A percentile compares a stretch with the other conserved stretches of the same genome.
Conservation (phyloP, 257 asterid species). For the Fraxinus pennsylvanica region DNA sequence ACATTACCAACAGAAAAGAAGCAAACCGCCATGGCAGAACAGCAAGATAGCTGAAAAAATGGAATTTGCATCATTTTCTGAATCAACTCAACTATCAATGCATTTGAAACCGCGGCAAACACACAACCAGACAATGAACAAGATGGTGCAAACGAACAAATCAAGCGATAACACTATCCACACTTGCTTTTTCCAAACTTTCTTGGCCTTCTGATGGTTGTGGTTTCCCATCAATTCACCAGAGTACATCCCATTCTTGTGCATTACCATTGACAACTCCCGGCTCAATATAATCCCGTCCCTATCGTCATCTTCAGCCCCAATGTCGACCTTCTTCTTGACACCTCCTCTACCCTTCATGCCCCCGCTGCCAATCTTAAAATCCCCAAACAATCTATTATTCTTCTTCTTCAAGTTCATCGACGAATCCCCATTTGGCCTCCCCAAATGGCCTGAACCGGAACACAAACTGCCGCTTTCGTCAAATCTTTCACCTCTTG, state of each 20-base stretch:
- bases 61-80: background rate
- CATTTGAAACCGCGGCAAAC: constrained; percentile 36
- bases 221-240: too few species aligned
- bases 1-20: background rate
- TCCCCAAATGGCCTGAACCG: background rate
- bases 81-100: constrained; percentile 39
- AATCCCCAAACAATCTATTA: constrained; percentile 28
- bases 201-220: too few species aligned
- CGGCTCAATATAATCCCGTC: too few species aligned
- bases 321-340: constrained; percentile 18
- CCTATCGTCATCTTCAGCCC: constrained; percentile 9
- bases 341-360: constrained; percentile 3
- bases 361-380: constrained; percentile 7
- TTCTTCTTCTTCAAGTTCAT: constrained; percentile 34
- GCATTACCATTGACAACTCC: too few species aligned
- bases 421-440: constrained; percentile 20
- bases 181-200: too few species aligned
- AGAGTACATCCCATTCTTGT: too few species aligned
- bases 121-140: too few species aligned
- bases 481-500: background rate
- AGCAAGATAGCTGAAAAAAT: background rate
- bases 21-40: background rate
- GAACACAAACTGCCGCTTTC: background rate
- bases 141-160: too few species aligned
- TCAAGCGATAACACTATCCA: too few species aligned